Percentiles rank a stretch among this genome's conserved stretches.
Evolutionary conservation across 805 yeast genomes (phyloP).

Genomic region (Kodamaea hsintzibuensis): DNA sequence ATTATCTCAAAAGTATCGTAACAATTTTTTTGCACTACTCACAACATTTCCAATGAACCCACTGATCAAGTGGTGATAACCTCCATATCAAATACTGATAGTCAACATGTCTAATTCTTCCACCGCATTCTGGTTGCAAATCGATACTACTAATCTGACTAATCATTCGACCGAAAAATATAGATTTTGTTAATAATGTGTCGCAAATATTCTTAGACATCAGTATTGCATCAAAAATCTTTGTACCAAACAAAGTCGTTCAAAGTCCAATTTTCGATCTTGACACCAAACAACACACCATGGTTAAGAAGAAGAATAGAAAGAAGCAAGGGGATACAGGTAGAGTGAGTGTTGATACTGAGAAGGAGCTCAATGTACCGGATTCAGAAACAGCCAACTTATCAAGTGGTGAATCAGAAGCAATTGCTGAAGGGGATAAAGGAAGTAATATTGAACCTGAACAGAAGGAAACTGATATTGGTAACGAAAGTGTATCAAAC

Average conservation of each 20-base stretch:
- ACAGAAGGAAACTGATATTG: not conserved
- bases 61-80: too few relatives aligned
- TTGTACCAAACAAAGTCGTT: not conserved
- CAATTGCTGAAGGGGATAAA: not conserved
- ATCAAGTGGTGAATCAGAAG: not conserved
- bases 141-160: too few relatives aligned
- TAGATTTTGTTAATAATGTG: too few relatives aligned
- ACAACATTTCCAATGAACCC: too few relatives aligned
- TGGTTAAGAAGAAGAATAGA: constrained; percentile 7
- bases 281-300: constrained; percentile 1
- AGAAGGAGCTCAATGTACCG: not conserved
- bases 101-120: too few relatives aligned
- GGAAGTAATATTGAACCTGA: not conserved
- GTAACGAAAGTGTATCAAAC: not conserved
- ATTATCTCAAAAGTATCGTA: too few relatives aligned
- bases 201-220: too few relatives aligned
- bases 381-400: not conserved
- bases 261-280: not conserved
- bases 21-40: too few relatives aligned
- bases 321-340: constrained; percentile 1
- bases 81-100: too few relatives aligned
- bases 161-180: too few relatives aligned
- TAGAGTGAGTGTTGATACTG: not conserved
- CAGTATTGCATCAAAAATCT: not conserved
- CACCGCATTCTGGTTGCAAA: too few relatives aligned